A percentile compares a stretch with the other conserved stretches of the same genome.
Conservation (phyloP, 345 rosid genomes). For the Stellera chamaejasme region DNA sequence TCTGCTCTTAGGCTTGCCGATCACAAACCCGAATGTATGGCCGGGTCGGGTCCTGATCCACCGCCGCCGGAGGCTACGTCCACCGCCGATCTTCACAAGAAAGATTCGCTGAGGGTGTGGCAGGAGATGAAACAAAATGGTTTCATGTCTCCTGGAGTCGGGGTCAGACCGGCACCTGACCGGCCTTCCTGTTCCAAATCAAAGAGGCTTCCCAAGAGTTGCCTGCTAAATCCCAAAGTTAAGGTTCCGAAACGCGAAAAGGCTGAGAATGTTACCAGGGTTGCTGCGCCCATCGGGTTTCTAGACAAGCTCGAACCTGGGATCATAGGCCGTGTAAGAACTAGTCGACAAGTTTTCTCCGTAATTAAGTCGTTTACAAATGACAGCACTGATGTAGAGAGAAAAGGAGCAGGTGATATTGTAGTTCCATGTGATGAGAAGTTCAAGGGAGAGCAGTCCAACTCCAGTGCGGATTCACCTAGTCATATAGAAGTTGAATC, state of each 20-base stretch:
- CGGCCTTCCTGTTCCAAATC: neutral
- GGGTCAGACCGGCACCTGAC: no score
- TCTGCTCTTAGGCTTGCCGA: no score
- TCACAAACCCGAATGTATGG: no score
- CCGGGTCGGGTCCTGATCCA: neutral
- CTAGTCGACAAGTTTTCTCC: slow-evolving; percentile 8
- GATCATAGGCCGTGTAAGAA: slow-evolving; percentile 11
- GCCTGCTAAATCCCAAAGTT: no score
- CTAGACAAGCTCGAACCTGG: slow-evolving; percentile 11
- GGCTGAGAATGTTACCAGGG: neutral
- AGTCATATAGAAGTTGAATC: no score
- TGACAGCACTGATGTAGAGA: neutral
- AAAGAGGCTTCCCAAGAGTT: neutral
- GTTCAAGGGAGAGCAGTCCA: no score
- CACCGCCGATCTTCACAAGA: neutral
- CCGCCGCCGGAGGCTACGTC: neutral
- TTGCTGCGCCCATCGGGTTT: slow-evolving; percentile 12
- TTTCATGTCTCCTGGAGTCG: slow-evolving; percentile 8
- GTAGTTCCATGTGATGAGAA: no score
- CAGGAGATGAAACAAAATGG: slow-evolving; percentile 16
- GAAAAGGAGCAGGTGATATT: neutral
- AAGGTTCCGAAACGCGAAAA: no score
- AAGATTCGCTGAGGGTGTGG: slow-evolving; percentile 12
- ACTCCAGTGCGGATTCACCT: no score
- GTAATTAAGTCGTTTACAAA: neutral